Conservation (phyloP, 306 rosid genomes). For the Luffa acutangula region DNA sequence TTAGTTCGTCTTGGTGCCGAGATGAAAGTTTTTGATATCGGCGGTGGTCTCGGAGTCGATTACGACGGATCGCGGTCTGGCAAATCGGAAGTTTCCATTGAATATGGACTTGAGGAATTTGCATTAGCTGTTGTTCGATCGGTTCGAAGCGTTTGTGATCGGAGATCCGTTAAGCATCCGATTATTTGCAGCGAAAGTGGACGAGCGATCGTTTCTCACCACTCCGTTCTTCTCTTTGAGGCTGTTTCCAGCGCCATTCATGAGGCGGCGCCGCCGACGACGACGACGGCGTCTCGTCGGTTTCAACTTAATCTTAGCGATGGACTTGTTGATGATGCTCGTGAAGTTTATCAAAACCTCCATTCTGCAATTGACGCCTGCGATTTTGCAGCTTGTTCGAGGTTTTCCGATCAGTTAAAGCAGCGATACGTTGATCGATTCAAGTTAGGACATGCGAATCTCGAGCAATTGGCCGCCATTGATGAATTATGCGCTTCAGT, state of each 20-base stretch:
- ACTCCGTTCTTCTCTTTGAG: slow-evolving; percentile 60
- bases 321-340: slow-evolving; percentile 52
- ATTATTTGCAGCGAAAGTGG: slow-evolving; percentile 70
- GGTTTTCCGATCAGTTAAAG: slow-evolving; percentile 51
- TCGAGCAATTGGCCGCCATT: slow-evolving; percentile 72
- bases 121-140: slow-evolving; percentile 64
- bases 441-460: slow-evolving; percentile 52
- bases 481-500: slow-evolving; percentile 63
- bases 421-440: slow-evolving; percentile 53
- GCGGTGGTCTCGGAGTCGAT: slow-evolving; percentile 78
- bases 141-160: slow-evolving; percentile 35
- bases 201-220: slow-evolving; percentile 74
- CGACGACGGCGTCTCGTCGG: slow-evolving; percentile 23
- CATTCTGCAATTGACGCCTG: slow-evolving; percentile 40
- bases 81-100: slow-evolving; percentile 56
- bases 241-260: slow-evolving; percentile 28
- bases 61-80: slow-evolving; percentile 66
- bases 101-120: slow-evolving; percentile 53
- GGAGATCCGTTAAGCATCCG: slow-evolving; percentile 55
- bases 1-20: slow-evolving; percentile 64
- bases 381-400: slow-evolving; percentile 41
- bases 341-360: slow-evolving; percentile 32
- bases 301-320: slow-evolving; percentile 31
- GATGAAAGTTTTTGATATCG: slow-evolving; percentile 65
- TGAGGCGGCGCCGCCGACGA: background rate